Percentiles rank a stretch among this genome's conserved stretches.
Conservation (phyloP, 106 monocot species). For the Dendrobium catenatum region DNA sequence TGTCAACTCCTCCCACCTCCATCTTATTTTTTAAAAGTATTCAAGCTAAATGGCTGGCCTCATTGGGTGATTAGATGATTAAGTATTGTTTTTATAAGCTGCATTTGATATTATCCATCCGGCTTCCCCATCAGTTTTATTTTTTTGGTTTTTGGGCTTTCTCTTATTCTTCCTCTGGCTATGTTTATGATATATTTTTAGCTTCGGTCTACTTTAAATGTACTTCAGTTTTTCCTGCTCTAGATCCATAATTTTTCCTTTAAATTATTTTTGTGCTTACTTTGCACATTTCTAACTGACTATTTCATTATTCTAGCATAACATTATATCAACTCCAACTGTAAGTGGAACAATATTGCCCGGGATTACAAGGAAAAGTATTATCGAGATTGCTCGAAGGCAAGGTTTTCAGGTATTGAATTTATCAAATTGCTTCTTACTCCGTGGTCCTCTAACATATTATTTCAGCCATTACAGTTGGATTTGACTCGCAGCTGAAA, state of each 20-base stretch:
- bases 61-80: not conserved
- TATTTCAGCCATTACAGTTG: not conserved
- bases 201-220: too few relatives aligned
- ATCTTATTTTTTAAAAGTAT: not conserved
- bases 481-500: too few relatives aligned
- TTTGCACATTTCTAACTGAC: not conserved
- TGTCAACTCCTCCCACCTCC: not conserved
- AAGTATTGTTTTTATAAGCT: not conserved
- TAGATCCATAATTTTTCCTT: not conserved
- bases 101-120: too few relatives aligned
- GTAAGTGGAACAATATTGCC: constrained; percentile 19
- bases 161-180: too few relatives aligned
- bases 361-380: constrained; percentile 25
- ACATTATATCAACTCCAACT: constrained; percentile 19
- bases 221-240: too few relatives aligned
- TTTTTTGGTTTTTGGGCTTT: not conserved
- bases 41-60: not conserved
- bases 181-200: too few relatives aligned
- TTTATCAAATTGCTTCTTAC: not conserved
- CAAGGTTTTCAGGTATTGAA: constrained; percentile 17
- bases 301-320: constrained; percentile 7
- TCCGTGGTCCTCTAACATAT: not conserved
- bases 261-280: not conserved
- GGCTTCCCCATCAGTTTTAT: not conserved
- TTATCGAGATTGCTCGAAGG: constrained; percentile 18